Evolutionary conservation across 306 rosid species (phyloP).

Genomic region (Trichosanthes cucumerina): DNA sequence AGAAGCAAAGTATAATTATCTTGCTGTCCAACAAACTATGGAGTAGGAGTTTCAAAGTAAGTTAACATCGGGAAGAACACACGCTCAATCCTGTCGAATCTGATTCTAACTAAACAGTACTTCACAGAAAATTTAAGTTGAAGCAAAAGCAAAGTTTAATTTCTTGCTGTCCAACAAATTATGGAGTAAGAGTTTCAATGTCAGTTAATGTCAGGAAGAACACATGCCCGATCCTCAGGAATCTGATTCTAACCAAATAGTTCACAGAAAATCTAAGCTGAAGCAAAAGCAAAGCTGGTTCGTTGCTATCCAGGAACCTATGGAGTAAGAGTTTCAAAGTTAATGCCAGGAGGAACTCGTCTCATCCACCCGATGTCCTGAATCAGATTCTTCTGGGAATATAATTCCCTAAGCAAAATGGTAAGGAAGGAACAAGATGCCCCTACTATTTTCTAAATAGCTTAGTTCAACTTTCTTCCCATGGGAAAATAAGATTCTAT

Average conservation of each 20-base stretch:
- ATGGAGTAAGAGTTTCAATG: background rate
- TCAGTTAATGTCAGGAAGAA: background rate
- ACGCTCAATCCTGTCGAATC: background rate
- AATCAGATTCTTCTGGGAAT: background rate
- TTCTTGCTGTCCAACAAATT: background rate
- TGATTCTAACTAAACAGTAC: background rate
- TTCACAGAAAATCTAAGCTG: background rate
- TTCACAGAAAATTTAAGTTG: background rate
- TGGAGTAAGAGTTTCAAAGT: background rate
- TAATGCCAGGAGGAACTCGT: background rate
- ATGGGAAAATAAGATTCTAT: background rate
- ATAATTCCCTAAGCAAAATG: background rate
- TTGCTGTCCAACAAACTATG: background rate
- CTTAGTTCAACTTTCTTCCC: background rate
- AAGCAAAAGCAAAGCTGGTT: background rate
- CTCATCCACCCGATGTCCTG: background rate
- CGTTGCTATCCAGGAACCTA: background rate
- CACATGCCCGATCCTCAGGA: background rate
- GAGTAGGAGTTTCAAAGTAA: background rate
- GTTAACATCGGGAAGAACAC: background rate
- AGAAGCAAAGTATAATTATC: background rate
- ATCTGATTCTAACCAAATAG: background rate
- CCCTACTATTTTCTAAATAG: background rate
- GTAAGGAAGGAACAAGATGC: background rate
- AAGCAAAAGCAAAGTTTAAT: background rate